Percentiles rank a stretch among this genome's conserved stretches.
These are phyloP conservation scores for Tanacetum coccineum DNA, from an alignment of 129 eudicot species.

Conservation along the genomic window DNA sequence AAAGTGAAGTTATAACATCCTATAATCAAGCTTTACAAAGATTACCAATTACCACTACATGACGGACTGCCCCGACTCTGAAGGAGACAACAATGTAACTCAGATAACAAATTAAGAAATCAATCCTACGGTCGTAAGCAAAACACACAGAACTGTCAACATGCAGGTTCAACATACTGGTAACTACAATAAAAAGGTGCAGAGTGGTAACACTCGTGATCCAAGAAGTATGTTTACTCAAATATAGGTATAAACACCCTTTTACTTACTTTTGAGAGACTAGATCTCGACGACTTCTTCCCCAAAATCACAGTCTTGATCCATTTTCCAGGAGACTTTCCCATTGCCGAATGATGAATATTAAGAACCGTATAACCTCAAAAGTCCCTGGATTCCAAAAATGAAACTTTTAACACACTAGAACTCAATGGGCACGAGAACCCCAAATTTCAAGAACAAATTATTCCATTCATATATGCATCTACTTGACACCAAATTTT, in stretches of 20 bases:
- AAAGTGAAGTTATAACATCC: not conserved
- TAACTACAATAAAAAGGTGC: no score
- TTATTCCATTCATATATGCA: not conserved
- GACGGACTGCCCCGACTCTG: slow-evolving; percentile 10
- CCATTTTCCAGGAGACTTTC: slow-evolving; percentile 95
- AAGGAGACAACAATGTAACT: not conserved
- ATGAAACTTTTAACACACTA: slow-evolving; percentile 14
- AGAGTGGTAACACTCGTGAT: slow-evolving; percentile 6
- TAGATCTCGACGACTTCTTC: slow-evolving; percentile 73
- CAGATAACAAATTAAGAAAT: not conserved
- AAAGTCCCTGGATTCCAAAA: slow-evolving; percentile 27
- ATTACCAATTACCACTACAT: not conserved
- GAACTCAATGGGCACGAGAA: no score
- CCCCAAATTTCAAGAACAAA: slow-evolving; percentile 21
- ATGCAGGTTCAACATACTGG: slow-evolving; percentile 8
- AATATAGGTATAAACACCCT: slow-evolving; percentile 13
- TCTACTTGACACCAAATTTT: not conserved
- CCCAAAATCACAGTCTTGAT: slow-evolving; percentile 76
- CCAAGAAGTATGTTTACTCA: not conserved
- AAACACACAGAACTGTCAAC: not conserved
- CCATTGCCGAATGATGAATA: slow-evolving; percentile 39
- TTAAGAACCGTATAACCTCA: slow-evolving; percentile 21
- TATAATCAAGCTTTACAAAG: not conserved
- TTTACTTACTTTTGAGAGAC: slow-evolving; percentile 57
- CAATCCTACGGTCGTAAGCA: not conserved